phyloP scores from a whole-genome alignment of 495 filamentous ascomycete genomes.

The Podospora pseudoanserina region DNA sequence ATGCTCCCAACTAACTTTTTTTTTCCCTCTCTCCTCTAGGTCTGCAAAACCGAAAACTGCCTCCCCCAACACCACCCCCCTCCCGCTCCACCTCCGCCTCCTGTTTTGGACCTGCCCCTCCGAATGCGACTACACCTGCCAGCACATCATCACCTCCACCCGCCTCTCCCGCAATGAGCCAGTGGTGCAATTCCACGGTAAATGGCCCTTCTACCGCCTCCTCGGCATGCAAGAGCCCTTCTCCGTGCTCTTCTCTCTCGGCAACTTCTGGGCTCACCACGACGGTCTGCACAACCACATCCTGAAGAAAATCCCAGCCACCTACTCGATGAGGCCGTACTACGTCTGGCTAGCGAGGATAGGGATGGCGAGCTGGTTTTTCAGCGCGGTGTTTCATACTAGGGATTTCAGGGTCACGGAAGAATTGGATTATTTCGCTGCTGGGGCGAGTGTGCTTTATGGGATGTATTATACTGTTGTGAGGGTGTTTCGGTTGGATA shows the following conservation, averaged over 20 bases:
- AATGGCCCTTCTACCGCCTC: conserved; percentile 93
- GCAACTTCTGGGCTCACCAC: conserved; percentile 87
- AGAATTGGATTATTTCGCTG: conserved; percentile 93
- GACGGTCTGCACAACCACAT: conserved; percentile 64
- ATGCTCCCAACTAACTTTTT: conserved; percentile 14
- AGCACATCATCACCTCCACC: conserved; percentile 80
- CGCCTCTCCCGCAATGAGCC: conserved; percentile 62
- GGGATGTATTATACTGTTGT: conserved; percentile 81
- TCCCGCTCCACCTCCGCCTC: conserved; percentile 63
- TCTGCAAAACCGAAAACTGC: conserved; percentile 81
- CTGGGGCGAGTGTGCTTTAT: conserved; percentile 86
- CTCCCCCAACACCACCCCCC: conserved; percentile 42
- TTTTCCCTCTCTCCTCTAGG: conserved; percentile 45
- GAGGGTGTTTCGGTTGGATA: conserved; percentile 76
- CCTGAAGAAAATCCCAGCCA: conserved; percentile 61
- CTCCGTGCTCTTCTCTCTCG: conserved; percentile 84
- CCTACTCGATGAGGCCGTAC: conserved; percentile 73
- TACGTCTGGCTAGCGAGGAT: conserved; percentile 80
- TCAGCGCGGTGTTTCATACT: conserved; percentile 86
- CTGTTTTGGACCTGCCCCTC: conserved; percentile 77
- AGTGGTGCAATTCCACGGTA: conserved; percentile 94
- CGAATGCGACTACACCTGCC: conserved; percentile 98
- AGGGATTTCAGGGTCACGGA: conserved; percentile 83
- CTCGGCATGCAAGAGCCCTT: conserved; percentile 93
- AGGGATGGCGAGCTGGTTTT: conserved; percentile 77